These are phyloP conservation scores for Pichia kudriavzevii DNA, from an alignment of 1,139 yeast species.

Conservation along the genomic window DNA sequence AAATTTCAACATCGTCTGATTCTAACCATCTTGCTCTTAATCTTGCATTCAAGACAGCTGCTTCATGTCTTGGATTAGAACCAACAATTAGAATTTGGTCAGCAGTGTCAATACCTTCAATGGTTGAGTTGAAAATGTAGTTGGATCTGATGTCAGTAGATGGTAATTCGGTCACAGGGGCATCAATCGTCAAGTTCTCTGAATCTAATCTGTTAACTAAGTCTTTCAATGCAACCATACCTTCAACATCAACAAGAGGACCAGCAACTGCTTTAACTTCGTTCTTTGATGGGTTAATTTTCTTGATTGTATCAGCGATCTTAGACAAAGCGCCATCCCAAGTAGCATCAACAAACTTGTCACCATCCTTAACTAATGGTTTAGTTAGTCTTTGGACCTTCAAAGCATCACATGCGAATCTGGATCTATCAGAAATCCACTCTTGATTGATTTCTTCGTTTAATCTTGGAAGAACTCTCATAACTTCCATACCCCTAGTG, in stretches of 20 bases:
- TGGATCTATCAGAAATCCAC: constrained; percentile 85
- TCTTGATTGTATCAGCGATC: constrained; percentile 56
- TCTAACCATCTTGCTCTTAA: constrained; percentile 79
- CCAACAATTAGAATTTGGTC: constrained; percentile 76
- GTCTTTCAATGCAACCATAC: constrained; percentile 77
- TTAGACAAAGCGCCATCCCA: constrained; percentile 84
- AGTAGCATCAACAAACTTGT: constrained; percentile 64
- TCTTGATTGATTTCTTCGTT: constrained; percentile 87
- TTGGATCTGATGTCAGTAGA: constrained; percentile 70
- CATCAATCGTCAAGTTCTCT: constrained; percentile 75
- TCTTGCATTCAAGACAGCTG: constrained; percentile 81
- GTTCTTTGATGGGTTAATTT: constrained; percentile 54
- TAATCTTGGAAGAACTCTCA: constrained; percentile 81
- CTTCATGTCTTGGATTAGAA: constrained; percentile 86
- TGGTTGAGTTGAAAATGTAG: constrained; percentile 73
- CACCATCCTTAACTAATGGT: constrained; percentile 70
- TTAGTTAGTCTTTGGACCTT: constrained; percentile 81
- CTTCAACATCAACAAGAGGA: constrained; percentile 75
- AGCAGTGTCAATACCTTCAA: constrained; percentile 75
- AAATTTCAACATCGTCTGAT: constrained; percentile 48
- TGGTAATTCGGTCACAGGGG: constrained; percentile 45
- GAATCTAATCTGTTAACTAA: constrained; percentile 70
- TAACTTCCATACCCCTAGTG: constrained; percentile 80
- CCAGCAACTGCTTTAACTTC: constrained; percentile 82
- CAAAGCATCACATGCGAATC: constrained; percentile 82